Conservation (phyloP, 108 stramenopile genomes). For the Cyclotella baltica region DNA sequence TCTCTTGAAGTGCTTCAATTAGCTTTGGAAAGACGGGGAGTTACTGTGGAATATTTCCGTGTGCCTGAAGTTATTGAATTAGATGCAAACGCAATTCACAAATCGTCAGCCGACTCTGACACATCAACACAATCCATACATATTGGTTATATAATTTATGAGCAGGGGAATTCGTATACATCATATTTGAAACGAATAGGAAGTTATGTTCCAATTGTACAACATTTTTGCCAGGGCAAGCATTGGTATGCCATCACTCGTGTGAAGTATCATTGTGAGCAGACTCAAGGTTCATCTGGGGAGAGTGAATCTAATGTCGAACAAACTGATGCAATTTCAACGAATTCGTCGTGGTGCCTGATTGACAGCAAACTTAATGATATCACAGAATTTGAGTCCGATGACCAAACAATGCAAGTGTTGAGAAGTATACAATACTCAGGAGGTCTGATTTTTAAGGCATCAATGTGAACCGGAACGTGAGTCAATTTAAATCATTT, state of each 20-base stretch:
- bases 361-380: conserved; percentile 38
- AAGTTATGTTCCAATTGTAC: conserved; percentile 28
- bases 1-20: conserved; percentile 41
- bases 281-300: not conserved
- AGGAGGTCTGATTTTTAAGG: conserved; percentile 42
- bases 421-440: conserved; percentile 24
- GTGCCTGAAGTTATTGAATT: conserved; percentile 5
- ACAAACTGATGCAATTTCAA: not conserved
- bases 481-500: not conserved
- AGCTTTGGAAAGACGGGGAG: conserved; percentile 43
- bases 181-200: conserved; percentile 24
- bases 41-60: conserved; percentile 39
- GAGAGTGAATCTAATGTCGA: not conserved
- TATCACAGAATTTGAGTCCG: conserved; percentile 7
- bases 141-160: conserved; percentile 51
- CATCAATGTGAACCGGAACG: not conserved
- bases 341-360: conserved; percentile 23
- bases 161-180: conserved; percentile 10
- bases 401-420: conserved; percentile 19
- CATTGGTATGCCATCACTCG: conserved; percentile 61
- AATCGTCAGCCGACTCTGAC: not conserved
- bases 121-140: not conserved
- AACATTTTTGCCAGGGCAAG: conserved; percentile 28
- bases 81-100: no score
- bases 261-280: conserved; percentile 15